Percentiles rank a stretch among this genome's conserved stretches.
Evolutionary conservation across 2,329 filamentous ascomycete genomes (phyloP).

Genomic region (Septoria linicola): DNA sequence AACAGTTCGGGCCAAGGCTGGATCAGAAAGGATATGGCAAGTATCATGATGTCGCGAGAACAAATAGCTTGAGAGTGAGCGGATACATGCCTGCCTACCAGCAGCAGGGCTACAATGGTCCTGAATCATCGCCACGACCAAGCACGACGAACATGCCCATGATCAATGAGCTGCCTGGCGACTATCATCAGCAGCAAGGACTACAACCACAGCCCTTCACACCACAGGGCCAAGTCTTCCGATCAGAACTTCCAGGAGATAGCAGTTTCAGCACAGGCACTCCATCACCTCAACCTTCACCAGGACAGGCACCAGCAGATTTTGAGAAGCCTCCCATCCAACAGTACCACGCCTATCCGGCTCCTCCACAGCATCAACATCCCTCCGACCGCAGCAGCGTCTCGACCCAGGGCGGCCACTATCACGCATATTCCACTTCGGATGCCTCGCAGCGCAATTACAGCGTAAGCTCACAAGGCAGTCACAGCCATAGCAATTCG

Average conservation of each 20-base stretch:
- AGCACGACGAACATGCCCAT: slow-evolving; percentile 32
- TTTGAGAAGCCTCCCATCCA: slow-evolving; percentile 11
- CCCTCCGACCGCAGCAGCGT: slow-evolving; percentile 17
- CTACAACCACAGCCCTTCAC: slow-evolving; percentile 28
- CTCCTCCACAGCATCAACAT: slow-evolving; percentile 17
- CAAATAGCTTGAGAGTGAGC: slow-evolving; percentile 20
- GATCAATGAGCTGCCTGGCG: slow-evolving; percentile 45
- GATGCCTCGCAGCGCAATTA: slow-evolving; percentile 12
- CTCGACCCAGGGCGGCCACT: slow-evolving; percentile 13
- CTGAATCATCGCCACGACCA: slow-evolving; percentile 25
- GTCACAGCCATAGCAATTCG: slow-evolving; percentile 1
- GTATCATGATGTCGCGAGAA: slow-evolving; percentile 32
- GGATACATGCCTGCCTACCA: slow-evolving; percentile 32
- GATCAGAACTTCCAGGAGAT: slow-evolving; percentile 34
- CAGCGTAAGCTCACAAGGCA: slow-evolving; percentile 3
- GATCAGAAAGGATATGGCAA: slow-evolving; percentile 34
- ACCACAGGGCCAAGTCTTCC: slow-evolving; percentile 26
- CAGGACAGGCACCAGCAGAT: slow-evolving; percentile 17
- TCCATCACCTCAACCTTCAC: slow-evolving; percentile 24
- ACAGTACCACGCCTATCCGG: slow-evolving; percentile 24
- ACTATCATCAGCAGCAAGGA: slow-evolving; percentile 35
- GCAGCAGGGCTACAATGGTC: slow-evolving; percentile 30
- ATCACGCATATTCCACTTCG: slow-evolving; percentile 1
- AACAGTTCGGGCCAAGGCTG: slow-evolving; percentile 19
- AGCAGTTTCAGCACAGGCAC: slow-evolving; percentile 17